Percentiles rank a stretch among this genome's conserved stretches.
phyloP scores from a whole-genome alignment of 257 asterid species.

The Nicotiana tomentosiformis region DNA sequence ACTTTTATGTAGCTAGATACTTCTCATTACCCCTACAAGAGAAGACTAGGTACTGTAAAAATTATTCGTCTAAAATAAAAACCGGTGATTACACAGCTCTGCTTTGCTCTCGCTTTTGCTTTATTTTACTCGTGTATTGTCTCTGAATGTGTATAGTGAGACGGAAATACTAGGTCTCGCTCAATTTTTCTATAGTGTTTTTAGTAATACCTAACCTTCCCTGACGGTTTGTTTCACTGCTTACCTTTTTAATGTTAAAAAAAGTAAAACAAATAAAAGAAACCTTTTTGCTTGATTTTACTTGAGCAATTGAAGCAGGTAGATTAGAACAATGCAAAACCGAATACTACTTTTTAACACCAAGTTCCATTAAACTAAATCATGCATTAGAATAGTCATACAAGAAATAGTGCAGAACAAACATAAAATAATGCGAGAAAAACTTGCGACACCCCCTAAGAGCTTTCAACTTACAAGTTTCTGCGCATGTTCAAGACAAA shows the following conservation, averaged over 20 bases:
- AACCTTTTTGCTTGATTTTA: neutral
- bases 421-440: neutral
- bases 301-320: neutral
- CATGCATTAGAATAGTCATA: neutral
- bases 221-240: neutral
- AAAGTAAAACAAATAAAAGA: neutral
- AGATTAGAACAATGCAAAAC: neutral
- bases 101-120: neutral
- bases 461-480: neutral
- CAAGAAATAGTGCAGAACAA: neutral
- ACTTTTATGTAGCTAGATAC: slow-evolving; percentile 1
- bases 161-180: neutral
- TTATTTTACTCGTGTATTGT: neutral
- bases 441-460: no score
- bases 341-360: neutral
- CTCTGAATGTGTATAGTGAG: neutral
- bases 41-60: slow-evolving; percentile 9
- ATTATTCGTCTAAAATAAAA: neutral
- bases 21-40: neutral
- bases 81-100: neutral
- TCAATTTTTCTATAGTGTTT: neutral
- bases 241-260: neutral
- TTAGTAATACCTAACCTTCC: neutral
- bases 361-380: neutral
- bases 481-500: no score